phyloP scores from a whole-genome alignment of 2,329 filamentous ascomycete genomes.

The Nemania sp. region DNA sequence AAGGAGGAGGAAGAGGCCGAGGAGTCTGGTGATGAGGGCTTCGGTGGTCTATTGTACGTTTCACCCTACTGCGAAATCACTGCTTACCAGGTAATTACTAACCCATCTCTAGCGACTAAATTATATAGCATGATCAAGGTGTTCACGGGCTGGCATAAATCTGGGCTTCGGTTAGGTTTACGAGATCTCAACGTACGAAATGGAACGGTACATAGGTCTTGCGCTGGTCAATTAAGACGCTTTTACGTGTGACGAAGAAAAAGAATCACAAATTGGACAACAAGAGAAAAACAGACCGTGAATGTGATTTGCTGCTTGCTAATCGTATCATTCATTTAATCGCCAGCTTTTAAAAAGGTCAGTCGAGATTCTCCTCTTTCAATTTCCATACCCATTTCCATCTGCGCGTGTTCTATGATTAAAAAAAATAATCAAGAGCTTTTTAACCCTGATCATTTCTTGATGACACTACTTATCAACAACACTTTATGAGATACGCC shows the following conservation, averaged over 20 bases:
- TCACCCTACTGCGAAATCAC: not conserved
- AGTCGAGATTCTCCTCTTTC: slow-evolving; percentile 40
- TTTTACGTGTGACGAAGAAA: slow-evolving; percentile 35
- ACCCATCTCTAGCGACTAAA: slow-evolving; percentile 57
- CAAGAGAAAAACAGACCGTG: slow-evolving; percentile 4
- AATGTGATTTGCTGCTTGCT: slow-evolving; percentile 34
- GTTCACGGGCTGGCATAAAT: slow-evolving; percentile 45
- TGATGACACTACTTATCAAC: slow-evolving; percentile 62
- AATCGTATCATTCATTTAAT: slow-evolving; percentile 3
- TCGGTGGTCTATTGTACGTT: slow-evolving; percentile 77
- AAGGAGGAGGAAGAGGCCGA: slow-evolving; percentile 70
- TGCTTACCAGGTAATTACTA: slow-evolving; percentile 37
- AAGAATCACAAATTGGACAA: too few species aligned
- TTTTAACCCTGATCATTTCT: slow-evolving; percentile 66
- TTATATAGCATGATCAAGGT: slow-evolving; percentile 43
- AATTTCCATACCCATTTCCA: slow-evolving; percentile 11
- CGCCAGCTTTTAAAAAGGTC: slow-evolving; percentile 49
- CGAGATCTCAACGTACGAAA: slow-evolving; percentile 39
- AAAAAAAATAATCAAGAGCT: slow-evolving; percentile 62
- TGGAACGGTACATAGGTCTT: slow-evolving; percentile 51
- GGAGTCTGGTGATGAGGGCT: slow-evolving; percentile 70
- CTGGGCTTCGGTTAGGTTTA: slow-evolving; percentile 50
- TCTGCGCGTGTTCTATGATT: slow-evolving; percentile 54
- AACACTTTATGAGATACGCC: slow-evolving; percentile 58
- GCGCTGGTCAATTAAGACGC: slow-evolving; percentile 48